phyloP scores from a whole-genome alignment of 2,329 filamentous ascomycete genomes.

The Mollisiaceae sp. region DNA sequence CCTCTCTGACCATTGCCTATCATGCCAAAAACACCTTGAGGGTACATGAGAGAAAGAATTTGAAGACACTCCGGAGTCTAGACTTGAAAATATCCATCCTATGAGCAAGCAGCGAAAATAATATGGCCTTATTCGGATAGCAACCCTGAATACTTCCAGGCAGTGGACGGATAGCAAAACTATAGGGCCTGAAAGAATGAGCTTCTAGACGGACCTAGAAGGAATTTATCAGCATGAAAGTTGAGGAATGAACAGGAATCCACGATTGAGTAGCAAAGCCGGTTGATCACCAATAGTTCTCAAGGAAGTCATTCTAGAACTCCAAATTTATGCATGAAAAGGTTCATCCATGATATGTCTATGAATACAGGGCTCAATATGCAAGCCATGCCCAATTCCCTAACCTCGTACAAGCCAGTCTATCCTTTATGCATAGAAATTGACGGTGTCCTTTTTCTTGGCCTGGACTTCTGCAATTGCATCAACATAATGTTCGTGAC shows the following conservation, averaged over 20 bases:
- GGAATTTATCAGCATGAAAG: neutral
- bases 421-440: constrained; percentile 39
- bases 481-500: constrained; percentile 98
- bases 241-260: neutral
- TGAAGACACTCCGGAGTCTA: too few relatives aligned
- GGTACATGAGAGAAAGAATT: too few relatives aligned
- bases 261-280: neutral
- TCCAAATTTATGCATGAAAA: constrained; percentile 14
- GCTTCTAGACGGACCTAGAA: neutral
- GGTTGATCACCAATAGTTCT: neutral
- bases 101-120: too few relatives aligned
- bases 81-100: too few relatives aligned
- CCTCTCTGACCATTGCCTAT: too few relatives aligned
- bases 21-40: too few relatives aligned
- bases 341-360: constrained; percentile 36
- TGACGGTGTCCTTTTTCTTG: constrained; percentile 65
- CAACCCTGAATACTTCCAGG: too few relatives aligned
- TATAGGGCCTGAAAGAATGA: too few relatives aligned
- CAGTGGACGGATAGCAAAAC: too few relatives aligned
- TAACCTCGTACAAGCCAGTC: constrained; percentile 27
- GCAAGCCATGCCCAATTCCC: constrained; percentile 37
- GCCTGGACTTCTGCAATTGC: constrained; percentile 95
- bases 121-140: too few relatives aligned
- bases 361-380: constrained; percentile 40
- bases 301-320: neutral